Conservation (phyloP, 768 basidiomycete species). For the Termitomyces sp. region DNA sequence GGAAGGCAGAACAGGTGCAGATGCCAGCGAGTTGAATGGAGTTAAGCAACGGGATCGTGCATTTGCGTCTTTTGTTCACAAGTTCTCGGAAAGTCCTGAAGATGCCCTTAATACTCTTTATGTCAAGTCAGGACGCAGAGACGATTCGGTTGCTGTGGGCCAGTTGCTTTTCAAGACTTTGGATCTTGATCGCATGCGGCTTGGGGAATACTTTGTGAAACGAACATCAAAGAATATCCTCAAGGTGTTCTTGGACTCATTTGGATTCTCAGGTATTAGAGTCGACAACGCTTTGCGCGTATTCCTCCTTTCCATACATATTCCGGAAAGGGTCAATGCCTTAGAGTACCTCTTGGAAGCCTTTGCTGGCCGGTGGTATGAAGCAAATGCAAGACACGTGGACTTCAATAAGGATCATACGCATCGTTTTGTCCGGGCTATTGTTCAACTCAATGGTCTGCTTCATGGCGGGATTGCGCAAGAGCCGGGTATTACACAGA, state of each 20-base stretch:
- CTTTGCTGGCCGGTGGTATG: slow-evolving; percentile 87
- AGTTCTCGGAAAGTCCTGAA: slow-evolving; percentile 79
- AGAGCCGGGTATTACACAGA: slow-evolving; percentile 49
- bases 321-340: slow-evolving; percentile 36
- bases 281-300: slow-evolving; percentile 87
- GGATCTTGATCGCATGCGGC: slow-evolving; percentile 74
- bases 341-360: slow-evolving; percentile 74
- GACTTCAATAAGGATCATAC: slow-evolving; percentile 82
- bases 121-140: slow-evolving; percentile 48
- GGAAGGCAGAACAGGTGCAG: slow-evolving; percentile 60
- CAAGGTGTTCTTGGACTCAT: slow-evolving; percentile 81
- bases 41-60: slow-evolving; percentile 47
- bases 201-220: slow-evolving; percentile 81
- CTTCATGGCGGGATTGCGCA: slow-evolving; percentile 71
- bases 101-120: slow-evolving; percentile 70
- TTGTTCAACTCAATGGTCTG: slow-evolving; percentile 85
- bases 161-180: slow-evolving; percentile 74
- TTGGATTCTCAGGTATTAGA: slow-evolving; percentile 77
- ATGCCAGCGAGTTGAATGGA: slow-evolving; percentile 31
- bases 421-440: slow-evolving; percentile 67
- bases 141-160: slow-evolving; percentile 73
- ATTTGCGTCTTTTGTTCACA: slow-evolving; percentile 68
- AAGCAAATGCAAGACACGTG: slow-evolving; percentile 74
- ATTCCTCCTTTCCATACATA: slow-evolving; percentile 78
- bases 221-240: slow-evolving; percentile 71